Evolutionary conservation across 305 asterid species (phyloP), one percentile per base, ranked within the genome.

Genomic region (Fraxinus albicans): DNA sequence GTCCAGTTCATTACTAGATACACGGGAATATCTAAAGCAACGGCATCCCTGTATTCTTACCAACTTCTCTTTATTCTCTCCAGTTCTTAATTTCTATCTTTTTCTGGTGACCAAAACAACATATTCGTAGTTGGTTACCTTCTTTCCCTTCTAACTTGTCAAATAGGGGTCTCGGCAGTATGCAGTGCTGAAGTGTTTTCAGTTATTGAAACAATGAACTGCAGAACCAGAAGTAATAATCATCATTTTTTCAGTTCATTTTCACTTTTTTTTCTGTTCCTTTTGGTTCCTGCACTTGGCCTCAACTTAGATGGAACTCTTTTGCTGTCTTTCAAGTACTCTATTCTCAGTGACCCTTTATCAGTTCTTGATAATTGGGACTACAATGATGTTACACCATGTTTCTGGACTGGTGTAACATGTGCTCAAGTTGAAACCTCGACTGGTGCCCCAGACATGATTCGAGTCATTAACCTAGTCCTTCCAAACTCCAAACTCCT

Each of bases 281-380:
- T 88, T 25, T 77, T 85, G 13, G 74, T 69, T 76, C 92, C 96
- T 75, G 38, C 93, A 58, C 40, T 79, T 5, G 83, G 89, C 34
- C 97, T 96, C 35, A 90, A 91, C 89, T 65, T 87, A 3, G 99
- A 96, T 89, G 98, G 98, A 38, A 86, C 90, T 29, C 91, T 92
- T 6, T 91, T 96, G 73, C 95, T 94, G 81, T 89, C 98, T 5
- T 87, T 96, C 90, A 96, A 91, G 78, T 91, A 96, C 93, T 92
- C 98, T 40, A 9, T 91, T 69, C 86, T 91, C 0, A 87, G 85
- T 73, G 98, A 94, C 89, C 98, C 98, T 82, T 85, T 90, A 63
- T 93, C 93, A 6, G 93, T 91, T 86, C 97, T 94, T 63, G 95
- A 91, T 4, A 90, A 89, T 69, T 96, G 98, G 99, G 84, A 94